Evolutionary conservation across 2,329 filamentous ascomycete genomes (phyloP), one percentile per base, ranked within the genome.

Genomic region (Coniella lustricola): DNA sequence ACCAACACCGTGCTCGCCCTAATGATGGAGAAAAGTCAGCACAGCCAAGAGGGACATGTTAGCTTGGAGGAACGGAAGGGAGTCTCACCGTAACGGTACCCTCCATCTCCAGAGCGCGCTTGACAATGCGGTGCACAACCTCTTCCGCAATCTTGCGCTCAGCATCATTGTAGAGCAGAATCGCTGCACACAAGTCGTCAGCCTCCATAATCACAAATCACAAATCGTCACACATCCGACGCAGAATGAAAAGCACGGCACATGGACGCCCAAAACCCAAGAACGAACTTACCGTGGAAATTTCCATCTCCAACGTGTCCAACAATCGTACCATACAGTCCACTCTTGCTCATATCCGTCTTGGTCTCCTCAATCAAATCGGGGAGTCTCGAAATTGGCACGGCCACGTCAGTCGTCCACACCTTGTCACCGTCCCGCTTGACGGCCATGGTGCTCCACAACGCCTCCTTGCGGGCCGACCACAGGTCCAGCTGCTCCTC

Each of bases 1-100:
- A 7, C 87, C 87, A 46, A 93, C 83, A 36, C 87, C 87, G 64
- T 94, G 87, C 66, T 94, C 87, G 46, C 87, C 88, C 75, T 78
- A 48, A 33, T 2, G 48, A 33, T 2, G 5, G 14, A 12, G 7
- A 21, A 22, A 39, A 29, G 47, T 57, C 44, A 56, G 46, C 35
- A n/a, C 17, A n/a, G 7, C 7, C 13, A 3, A 38, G 2, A n/a
- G 3, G 16, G 21, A 10, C 4, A 16, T 20, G 25, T 29, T 5
- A 29, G 25, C 7, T 3, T 20, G 32, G 34, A 18, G 38, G 22
- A 4, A 29, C 2, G 14, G 16, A 17, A 16, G n/a, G n/a, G n/a
- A 21, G 18, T 60, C 72, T 59, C 59, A 78, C 75, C 12, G 87
- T 90, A 1, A 90, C 87, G 0, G 88, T 93, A 8, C 88, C 88